A percentile compares a stretch with the other conserved stretches of the same genome.
These are phyloP conservation scores for Ogataea polymorpha DNA, from an alignment of 805 yeast genomes.

Conservation along the genomic window DNA sequence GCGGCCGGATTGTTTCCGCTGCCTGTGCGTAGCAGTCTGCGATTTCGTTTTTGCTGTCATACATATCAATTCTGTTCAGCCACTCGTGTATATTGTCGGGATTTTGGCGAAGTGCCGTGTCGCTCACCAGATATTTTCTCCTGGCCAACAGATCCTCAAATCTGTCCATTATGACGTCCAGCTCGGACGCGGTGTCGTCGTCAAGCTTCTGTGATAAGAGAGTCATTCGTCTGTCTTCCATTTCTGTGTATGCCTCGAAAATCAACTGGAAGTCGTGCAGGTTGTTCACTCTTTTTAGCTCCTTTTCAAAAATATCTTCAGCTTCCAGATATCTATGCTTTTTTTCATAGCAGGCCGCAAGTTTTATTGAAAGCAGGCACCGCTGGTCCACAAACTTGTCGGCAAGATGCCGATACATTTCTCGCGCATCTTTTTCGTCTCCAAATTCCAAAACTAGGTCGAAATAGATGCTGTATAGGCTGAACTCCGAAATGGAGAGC, in stretches of 20 bases:
- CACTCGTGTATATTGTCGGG: slow-evolving; percentile 63
- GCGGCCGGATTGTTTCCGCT: slow-evolving; percentile 61
- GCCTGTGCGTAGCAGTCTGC: slow-evolving; percentile 64
- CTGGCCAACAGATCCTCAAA: slow-evolving; percentile 56
- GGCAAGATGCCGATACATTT: slow-evolving; percentile 35
- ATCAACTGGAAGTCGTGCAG: slow-evolving; percentile 60
- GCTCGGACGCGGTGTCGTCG: slow-evolving; percentile 30
- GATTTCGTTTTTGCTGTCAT: slow-evolving; percentile 40
- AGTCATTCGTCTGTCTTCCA: slow-evolving; percentile 51
- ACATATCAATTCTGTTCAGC: slow-evolving; percentile 57
- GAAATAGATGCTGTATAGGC: slow-evolving; percentile 45
- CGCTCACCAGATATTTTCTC: slow-evolving; percentile 59
- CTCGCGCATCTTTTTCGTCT: slow-evolving; percentile 7
- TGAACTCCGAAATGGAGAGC: slow-evolving; percentile 42
- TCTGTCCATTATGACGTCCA: slow-evolving; percentile 43
- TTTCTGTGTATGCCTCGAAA: slow-evolving; percentile 60
- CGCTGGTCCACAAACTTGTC: slow-evolving; percentile 57
- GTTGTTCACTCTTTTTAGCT: slow-evolving; percentile 45
- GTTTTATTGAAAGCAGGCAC: slow-evolving; percentile 44
- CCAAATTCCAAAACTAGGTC: slow-evolving; percentile 34
- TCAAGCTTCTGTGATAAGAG: slow-evolving; percentile 27
- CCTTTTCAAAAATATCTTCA: slow-evolving; percentile 44
- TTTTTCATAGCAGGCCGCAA: slow-evolving; percentile 47
- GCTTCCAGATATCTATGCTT: slow-evolving; percentile 38
- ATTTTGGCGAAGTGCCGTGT: slow-evolving; percentile 61